Percentiles rank a stretch among this genome's conserved stretches.
phyloP scores from a whole-genome alignment of 495 filamentous ascomycete genomes.

The Aspergillus panamensis region DNA sequence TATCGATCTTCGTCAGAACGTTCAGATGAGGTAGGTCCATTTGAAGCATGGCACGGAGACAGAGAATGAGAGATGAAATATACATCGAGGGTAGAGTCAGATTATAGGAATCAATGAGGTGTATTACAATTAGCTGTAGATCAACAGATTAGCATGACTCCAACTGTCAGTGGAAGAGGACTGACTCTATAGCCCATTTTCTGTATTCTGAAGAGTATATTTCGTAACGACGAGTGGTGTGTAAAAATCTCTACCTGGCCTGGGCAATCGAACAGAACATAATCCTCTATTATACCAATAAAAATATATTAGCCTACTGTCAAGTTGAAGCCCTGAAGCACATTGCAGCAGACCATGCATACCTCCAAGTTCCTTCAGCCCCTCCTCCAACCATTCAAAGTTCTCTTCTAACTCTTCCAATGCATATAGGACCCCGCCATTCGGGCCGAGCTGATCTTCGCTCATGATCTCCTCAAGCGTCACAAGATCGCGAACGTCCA shows the following conservation, averaged over 20 bases:
- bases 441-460: constrained; percentile 86
- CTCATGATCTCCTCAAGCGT: constrained; percentile 92
- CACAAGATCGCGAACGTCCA: constrained; percentile 86
- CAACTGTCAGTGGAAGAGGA: neutral
- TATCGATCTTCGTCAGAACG: constrained; percentile 96
- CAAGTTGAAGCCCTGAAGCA: neutral
- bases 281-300: constrained; percentile 62
- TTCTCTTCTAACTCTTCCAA: constrained; percentile 94
- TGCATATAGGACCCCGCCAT: constrained; percentile 88
- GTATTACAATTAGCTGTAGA: constrained; percentile 76
- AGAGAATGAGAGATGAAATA: constrained; percentile 87
- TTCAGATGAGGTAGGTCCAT: constrained; percentile 95
- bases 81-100: constrained; percentile 89
- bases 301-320: constrained; percentile 6
- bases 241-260: constrained; percentile 97
- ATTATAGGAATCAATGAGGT: constrained; percentile 88
- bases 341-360: constrained; percentile 19
- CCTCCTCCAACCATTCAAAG: constrained; percentile 81
- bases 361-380: constrained; percentile 67
- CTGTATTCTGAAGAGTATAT: constrained; percentile 84
- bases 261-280: constrained; percentile 92
- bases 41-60: constrained; percentile 93
- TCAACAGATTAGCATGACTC: constrained; percentile 14
- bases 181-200: constrained; percentile 87
- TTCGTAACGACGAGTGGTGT: constrained; percentile 83